phyloP scores from a whole-genome alignment of 176 grass and related monocot species.

The Triticum turgidum region DNA sequence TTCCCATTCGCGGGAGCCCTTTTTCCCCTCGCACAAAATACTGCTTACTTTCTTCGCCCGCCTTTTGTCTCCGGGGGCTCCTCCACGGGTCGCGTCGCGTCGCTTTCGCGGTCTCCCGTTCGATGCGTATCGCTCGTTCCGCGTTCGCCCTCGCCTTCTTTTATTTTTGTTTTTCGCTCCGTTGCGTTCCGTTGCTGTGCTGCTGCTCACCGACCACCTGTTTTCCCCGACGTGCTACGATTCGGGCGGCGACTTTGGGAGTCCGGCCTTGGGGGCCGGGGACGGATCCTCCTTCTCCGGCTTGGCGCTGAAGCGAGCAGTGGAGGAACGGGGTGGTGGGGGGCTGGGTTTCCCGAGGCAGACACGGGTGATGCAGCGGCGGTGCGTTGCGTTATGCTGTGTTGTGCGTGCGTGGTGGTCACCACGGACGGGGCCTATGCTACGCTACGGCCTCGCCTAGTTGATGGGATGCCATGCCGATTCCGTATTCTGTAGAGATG shows the following conservation, averaged over 20 bases:
- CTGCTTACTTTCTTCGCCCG: not conserved
- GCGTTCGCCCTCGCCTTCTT: not conserved
- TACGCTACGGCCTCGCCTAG: not conserved
- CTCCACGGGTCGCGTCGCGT: not conserved
- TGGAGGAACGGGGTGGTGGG: not conserved
- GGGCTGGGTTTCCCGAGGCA: not conserved
- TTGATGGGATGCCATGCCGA: not conserved
- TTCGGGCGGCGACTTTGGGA: not conserved
- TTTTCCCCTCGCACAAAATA: not conserved
- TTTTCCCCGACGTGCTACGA: not conserved
- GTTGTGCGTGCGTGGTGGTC: not conserved
- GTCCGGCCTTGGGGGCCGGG: no score
- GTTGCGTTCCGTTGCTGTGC: not conserved
- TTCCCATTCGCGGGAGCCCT: not conserved
- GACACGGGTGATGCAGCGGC: not conserved
- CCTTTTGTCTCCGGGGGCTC: not conserved
- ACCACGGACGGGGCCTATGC: not conserved
- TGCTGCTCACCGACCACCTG: conserved; percentile 26
- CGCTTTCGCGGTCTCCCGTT: not conserved
- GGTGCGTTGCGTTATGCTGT: not conserved
- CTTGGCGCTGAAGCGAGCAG: not conserved
- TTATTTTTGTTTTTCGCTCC: not conserved
- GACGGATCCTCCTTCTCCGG: not conserved
- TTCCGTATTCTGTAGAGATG: not conserved
- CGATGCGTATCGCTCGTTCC: conserved; percentile 3